Conservation (phyloP, 495 filamentous ascomycete genomes). For the Aspergillus asperescens region DNA sequence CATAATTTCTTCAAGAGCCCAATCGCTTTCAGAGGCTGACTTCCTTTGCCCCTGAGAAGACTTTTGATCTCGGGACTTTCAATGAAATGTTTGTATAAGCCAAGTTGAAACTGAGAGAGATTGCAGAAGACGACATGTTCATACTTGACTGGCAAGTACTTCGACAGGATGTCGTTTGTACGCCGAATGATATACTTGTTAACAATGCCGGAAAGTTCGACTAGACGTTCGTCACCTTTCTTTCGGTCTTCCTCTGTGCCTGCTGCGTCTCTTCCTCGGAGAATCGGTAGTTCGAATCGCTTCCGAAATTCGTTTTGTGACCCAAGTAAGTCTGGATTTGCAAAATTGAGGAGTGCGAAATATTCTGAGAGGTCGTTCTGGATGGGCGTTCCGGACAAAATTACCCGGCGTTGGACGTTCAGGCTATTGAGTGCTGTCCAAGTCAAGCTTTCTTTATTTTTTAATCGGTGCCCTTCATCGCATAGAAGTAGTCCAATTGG, state of each 20-base stretch:
- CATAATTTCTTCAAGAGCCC: conserved; percentile 96
- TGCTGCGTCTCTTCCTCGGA: conserved; percentile 85
- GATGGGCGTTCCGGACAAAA: conserved; percentile 94
- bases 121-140: conserved; percentile 99
- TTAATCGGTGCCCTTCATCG: conserved; percentile 96
- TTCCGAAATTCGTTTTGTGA: conserved; percentile 91
- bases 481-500: conserved; percentile 94
- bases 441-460: conserved; percentile 94
- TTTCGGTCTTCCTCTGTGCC: conserved; percentile 77
- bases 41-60: conserved; percentile 88
- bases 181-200: conserved; percentile 99
- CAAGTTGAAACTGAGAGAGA: conserved; percentile 83
- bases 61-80: conserved; percentile 91
- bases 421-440: conserved; percentile 85
- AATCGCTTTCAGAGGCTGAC: conserved; percentile 94
- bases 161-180: conserved; percentile 96
- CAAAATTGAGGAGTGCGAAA: conserved; percentile 93
- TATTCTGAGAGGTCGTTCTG: conserved; percentile 98
- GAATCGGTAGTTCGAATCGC: conserved; percentile 86
- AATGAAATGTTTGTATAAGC: conserved; percentile 95
- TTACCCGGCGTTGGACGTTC: conserved; percentile 87
- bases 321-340: conserved; percentile 88
- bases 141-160: conserved; percentile 98
- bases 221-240: conserved; percentile 77
- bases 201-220: conserved; percentile 75